Evolutionary conservation across 2,329 filamentous ascomycete species (phyloP).

Genomic region (Colletotrichum chrysophilum): DNA sequence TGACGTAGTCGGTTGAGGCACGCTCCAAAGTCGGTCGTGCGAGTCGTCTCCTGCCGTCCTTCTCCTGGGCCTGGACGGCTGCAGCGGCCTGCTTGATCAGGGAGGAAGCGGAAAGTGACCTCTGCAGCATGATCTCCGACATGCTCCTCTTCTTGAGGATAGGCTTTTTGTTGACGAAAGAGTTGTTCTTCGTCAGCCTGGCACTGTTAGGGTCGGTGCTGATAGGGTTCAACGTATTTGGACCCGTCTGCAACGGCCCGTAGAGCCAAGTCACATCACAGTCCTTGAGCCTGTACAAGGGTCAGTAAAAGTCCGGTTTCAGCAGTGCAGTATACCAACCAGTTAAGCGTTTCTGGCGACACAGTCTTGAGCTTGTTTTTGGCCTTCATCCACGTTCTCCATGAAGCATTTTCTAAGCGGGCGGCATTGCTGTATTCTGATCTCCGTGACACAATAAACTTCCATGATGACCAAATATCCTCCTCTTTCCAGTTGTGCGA

Average conservation of each 20-base stretch:
- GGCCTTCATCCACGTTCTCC: constrained; percentile 94
- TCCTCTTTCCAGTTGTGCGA: constrained; percentile 94
- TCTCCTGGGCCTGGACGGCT: constrained; percentile 82
- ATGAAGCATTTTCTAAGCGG: constrained; percentile 92
- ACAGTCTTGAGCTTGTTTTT: constrained; percentile 88
- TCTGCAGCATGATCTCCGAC: constrained; percentile 93
- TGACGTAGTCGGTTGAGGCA: constrained; percentile 72
- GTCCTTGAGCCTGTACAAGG: constrained; percentile 81
- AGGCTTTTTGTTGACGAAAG: constrained; percentile 80
- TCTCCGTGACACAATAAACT: constrained; percentile 83
- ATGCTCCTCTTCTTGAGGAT: constrained; percentile 97
- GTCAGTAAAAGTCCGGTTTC: constrained; percentile 8
- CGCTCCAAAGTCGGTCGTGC: constrained; percentile 64
- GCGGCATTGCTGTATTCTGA: constrained; percentile 81
- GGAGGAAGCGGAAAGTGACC: constrained; percentile 86
- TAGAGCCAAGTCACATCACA: constrained; percentile 98
- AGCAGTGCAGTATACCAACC: constrained; percentile 61
- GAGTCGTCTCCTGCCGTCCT: constrained; percentile 52
- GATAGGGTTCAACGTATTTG: constrained; percentile 56
- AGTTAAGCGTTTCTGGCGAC: constrained; percentile 90
- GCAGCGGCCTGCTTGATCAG: constrained; percentile 88
- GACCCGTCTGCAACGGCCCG: constrained; percentile 82
- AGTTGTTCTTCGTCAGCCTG: constrained; percentile 59
- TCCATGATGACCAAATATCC: constrained; percentile 97
- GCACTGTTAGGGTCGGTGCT: constrained; percentile 44